Evolutionary conservation across 192 early-diverging fungal species (phyloP), one percentile per base, ranked within the genome.

Genomic region (Physocladia obscura): DNA sequence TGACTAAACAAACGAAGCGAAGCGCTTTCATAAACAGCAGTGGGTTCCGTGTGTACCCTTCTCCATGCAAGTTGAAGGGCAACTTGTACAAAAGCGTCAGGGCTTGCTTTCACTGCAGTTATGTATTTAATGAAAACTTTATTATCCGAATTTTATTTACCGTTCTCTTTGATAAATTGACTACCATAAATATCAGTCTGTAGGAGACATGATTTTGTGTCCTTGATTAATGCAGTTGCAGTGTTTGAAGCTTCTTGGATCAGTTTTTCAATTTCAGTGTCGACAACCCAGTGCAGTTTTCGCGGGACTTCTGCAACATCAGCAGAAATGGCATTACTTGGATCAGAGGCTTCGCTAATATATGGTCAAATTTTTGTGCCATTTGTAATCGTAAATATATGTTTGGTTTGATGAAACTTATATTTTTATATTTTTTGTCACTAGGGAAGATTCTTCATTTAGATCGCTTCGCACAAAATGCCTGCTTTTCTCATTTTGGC

Each of bases 31-130:
- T 85, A 85, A 47, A 82, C 59, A 2, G 84, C 77, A 17, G 81
- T 82, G 3, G 79, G 79, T 5, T 79, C 74, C 19, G 88, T 88
- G 74, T 93, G 85, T 21, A 87, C 81, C 3, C 91, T 82, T 67
- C 86, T 84, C 80, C 91, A 93, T 5, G 96, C 89, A 6, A 94
- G 69, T 69, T 98, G 96, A 31, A 96, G 77, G 0, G 87, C 93
- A 76, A 98, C 82, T 78, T 98, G 96, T 37, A 97, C 79, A 78
- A 84, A 98, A 0, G 91, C 92, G 76, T 98, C 96, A 29, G 94
- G 93, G 44, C 90, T 91, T 55, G 87, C 78, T 56, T 95, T 71
- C 84, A 87, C 77, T 93, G 85, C 31, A 11, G 74, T 19, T 48
- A 36, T 37, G 15, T 15, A 30, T 6, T 27, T 1, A 52, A 67